Evolutionary conservation across 345 rosid species (phyloP), one percentile per base, ranked within the genome.

Genomic region (Gossypium ekmanianum): DNA sequence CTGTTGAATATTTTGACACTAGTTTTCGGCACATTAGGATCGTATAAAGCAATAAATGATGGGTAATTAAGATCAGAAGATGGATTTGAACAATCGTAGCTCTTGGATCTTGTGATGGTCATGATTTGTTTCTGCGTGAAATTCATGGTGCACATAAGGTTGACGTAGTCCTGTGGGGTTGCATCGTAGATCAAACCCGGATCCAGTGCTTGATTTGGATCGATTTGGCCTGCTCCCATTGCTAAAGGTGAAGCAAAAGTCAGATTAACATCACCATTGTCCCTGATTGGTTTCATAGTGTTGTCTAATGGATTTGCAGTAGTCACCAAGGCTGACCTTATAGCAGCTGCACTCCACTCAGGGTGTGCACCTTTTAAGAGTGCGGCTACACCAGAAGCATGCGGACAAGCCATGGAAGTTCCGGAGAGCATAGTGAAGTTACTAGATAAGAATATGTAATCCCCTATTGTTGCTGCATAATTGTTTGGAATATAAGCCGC

Each of bases 351-450:
- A 76, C 84, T 84, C 83, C 86, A 87, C 24, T 77, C 61, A 13
- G 84, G 90, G 68, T 82, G 86, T 55, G 80, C 85, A 16, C 71
- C 85, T 81, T 81, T 87, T 10, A 85, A 73, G 61, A 87, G 81
- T 8, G 90, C 89, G 13, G 87, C 92, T 59, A 89, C 76, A 11
- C 88, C 89, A 8, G 90, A 77, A 17, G 81, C 78, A 75, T 89
- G 93, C 11, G 89, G 89, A 57, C 88, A 87, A 34, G 89, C 83
- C 89, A 87, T 89, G 66, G 87, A 87, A 8, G 87, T 85, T 24
- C 89, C 93, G 1, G 88, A 85, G 72, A 81, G 62, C 56, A 89
- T 76, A 77, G 81, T 79, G 68, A 81, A 85, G 68, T 78, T 71
- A 70, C 64, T 82, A 17, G 73, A 82, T 72, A 71, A 43, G 47